Conservation (phyloP, 768 basidiomycete species). For the Amanita molliuscula region DNA sequence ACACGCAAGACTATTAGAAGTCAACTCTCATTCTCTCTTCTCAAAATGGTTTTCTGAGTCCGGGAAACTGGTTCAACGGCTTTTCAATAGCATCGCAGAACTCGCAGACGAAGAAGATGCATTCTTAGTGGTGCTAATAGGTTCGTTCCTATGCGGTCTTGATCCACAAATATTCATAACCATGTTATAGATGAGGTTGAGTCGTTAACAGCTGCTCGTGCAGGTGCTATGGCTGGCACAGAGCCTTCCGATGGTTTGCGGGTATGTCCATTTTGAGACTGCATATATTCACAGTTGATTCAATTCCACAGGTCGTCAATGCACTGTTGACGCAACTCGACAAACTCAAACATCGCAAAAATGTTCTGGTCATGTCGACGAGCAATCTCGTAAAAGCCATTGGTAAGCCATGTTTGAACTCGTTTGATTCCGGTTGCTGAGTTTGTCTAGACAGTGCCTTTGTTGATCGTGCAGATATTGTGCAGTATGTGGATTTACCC, state of each 20-base stretch:
- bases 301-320: slow-evolving; percentile 76
- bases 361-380: slow-evolving; percentile 93
- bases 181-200: slow-evolving; percentile 80
- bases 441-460: slow-evolving; percentile 72
- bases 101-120: slow-evolving; percentile 86
- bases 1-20: slow-evolving; percentile 83
- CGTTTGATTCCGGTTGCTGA: background rate
- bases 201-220: slow-evolving; percentile 87
- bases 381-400: slow-evolving; percentile 94
- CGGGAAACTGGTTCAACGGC: slow-evolving; percentile 90
- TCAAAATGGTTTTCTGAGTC: slow-evolving; percentile 99
- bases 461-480: slow-evolving; percentile 93
- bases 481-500: slow-evolving; percentile 90
- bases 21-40: slow-evolving; percentile 97
- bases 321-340: slow-evolving; percentile 95
- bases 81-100: slow-evolving; percentile 84
- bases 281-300: background rate
- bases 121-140: slow-evolving; percentile 92
- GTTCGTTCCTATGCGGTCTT: slow-evolving; percentile 22
- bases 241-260: slow-evolving; percentile 93
- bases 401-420: slow-evolving; percentile 33
- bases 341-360: slow-evolving; percentile 86
- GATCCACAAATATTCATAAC: background rate
- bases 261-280: slow-evolving; percentile 29
- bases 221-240: slow-evolving; percentile 89